Base-by-base conservation (phyloP, 163 green algal species). In the Chloromonas sp. region DNA sequence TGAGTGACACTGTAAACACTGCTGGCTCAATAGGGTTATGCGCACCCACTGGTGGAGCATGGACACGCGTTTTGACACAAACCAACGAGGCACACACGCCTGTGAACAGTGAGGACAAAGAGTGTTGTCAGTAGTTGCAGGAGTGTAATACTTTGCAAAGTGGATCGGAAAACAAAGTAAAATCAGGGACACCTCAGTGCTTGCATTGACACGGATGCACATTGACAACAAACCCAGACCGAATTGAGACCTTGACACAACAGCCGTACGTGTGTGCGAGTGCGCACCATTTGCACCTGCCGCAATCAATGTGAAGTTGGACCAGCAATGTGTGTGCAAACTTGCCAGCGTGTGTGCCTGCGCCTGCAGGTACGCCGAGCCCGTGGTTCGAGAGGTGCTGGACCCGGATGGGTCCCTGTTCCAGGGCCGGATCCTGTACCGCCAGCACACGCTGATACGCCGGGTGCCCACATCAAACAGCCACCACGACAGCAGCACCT, bases 381-480 rank as follows among this genome's bases (percentile, higher is more conserved):
- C 84, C 36, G 76, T 92, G 13, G 60, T 85, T 5, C 66, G 66
- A 0, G 61, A 89, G 14, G 71, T 86, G 58, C 82, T 92, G 11
- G 87, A 92, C 81, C 88, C 87, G 0, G n/a, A 81, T 0, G 57
- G 81, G 15, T 80, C 0, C 14, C 57, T 89, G 2, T 91, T 90
- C 70, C 71, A 60, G 36, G 82, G 66, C 1, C 61, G 84, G 13
- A 83, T 92, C 70, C 66, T 74, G 66, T 84, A 91, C 89, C 58
- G 90, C 78, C 57, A 82, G 70, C 8, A 83, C 87, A 71, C 81
- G 87, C 71, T 87, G n/a, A 77, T 14, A 3, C 11, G 14, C 2
- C 70, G 2, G 70, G 5, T 74, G 66, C 5, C 66, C 66, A 84
- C 71, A 78, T 59, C 60, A 3, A 77, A 83, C 71, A 80, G 82